Evolutionary conservation across 1,284 basidiomycete genomes (phyloP).

Genomic region (Schizophyllum amplum): DNA sequence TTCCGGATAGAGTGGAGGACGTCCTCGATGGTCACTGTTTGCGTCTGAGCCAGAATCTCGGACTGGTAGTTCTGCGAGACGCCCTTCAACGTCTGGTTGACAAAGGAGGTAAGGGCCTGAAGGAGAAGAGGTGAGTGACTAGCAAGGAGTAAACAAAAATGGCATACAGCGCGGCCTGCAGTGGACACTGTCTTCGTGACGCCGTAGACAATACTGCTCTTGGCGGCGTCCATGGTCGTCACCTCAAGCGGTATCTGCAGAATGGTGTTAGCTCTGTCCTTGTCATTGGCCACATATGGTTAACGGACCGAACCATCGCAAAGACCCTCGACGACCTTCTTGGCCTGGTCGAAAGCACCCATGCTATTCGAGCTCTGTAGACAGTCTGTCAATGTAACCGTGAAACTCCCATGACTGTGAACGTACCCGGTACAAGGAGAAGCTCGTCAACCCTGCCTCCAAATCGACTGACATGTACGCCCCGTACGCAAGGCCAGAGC

Average conservation of each 20-base stretch:
- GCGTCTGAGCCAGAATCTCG: constrained; percentile 70
- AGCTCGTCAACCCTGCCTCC: constrained; percentile 78
- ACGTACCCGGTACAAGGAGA: constrained; percentile 76
- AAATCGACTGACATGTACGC: constrained; percentile 74
- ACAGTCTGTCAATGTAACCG: constrained; percentile 2
- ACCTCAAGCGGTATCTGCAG: constrained; percentile 75
- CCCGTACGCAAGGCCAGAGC: constrained; percentile 91
- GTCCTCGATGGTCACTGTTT: constrained; percentile 72
- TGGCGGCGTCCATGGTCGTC: constrained; percentile 85
- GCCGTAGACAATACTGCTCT: constrained; percentile 83
- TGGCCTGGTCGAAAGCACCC: constrained; percentile 78
- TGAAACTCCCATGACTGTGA: not conserved
- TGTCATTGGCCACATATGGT: constrained; percentile 5
- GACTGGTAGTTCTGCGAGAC: constrained; percentile 69
- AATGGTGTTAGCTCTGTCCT: constrained; percentile 4
- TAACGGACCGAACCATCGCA: constrained; percentile 72
- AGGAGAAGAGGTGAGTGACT: constrained; percentile 4
- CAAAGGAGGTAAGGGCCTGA: constrained; percentile 74
- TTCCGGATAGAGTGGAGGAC: constrained; percentile 63
- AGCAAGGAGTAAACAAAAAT: not conserved
- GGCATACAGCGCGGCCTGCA: constrained; percentile 71
- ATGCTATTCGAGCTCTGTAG: constrained; percentile 79
- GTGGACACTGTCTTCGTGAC: constrained; percentile 82
- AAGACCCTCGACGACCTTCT: constrained; percentile 66
- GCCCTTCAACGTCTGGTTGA: constrained; percentile 81